phyloP scores from a whole-genome alignment of 495 filamentous ascomycete species.

The Cenococcum geophilum region DNA sequence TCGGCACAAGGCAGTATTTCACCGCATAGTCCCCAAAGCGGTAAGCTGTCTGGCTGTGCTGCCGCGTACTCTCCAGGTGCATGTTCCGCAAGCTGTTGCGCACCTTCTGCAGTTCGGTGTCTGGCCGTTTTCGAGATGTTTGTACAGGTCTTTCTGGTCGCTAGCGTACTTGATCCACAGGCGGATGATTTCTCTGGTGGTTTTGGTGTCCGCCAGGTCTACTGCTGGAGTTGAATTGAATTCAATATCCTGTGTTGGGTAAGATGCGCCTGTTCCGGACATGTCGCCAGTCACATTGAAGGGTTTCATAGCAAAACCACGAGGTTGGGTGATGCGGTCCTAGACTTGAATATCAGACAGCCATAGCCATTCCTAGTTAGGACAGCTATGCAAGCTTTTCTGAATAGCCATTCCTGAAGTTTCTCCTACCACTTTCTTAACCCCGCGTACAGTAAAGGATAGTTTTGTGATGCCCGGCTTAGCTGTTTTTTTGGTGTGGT shows the following conservation, averaged over 20 bases:
- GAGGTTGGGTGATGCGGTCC: conserved; percentile 44
- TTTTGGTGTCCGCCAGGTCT: conserved; percentile 45
- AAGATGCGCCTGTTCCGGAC: conserved; percentile 27
- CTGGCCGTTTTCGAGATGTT: conserved; percentile 41
- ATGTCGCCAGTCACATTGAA: conserved; percentile 25
- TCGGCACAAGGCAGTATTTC: conserved; percentile 45
- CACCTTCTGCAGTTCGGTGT: conserved; percentile 42
- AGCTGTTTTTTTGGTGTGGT: no score
- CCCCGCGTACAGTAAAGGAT: no score
- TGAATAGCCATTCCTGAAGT: no score
- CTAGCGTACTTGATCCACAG: conserved; percentile 43
- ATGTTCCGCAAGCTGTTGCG: conserved; percentile 39
- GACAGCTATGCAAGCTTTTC: no score
- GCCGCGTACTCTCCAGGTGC: conserved; percentile 42
- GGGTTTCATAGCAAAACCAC: conserved; percentile 48
- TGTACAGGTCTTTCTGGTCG: conserved; percentile 39
- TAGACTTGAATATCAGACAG: neutral
- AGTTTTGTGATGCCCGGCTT: no score
- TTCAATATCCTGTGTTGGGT: conserved; percentile 44
- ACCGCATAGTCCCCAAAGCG: conserved; percentile 46
- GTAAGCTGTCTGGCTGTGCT: conserved; percentile 47
- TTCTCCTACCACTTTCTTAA: no score
- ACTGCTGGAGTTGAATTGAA: conserved; percentile 47
- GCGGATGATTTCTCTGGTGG: conserved; percentile 45
- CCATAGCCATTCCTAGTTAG: no score